Conservation (phyloP, 495 filamentous ascomycete species). For the Neurospora sp. region DNA sequence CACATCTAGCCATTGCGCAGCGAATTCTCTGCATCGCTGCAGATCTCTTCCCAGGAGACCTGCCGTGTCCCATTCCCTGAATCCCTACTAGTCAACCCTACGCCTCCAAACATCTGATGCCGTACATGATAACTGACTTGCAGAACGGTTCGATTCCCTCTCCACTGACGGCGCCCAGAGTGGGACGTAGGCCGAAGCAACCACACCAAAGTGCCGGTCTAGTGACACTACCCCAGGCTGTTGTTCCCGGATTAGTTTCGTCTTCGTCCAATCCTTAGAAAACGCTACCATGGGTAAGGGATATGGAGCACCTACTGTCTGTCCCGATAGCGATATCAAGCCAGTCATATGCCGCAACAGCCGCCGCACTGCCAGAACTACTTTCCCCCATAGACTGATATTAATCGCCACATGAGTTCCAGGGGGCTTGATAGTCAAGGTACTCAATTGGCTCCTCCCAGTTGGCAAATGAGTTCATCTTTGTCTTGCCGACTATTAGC, state of each 20-base stretch:
- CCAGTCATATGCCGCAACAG: constrained; percentile 44
- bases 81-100: too few relatives aligned
- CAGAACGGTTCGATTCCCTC: too few relatives aligned
- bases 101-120: too few relatives aligned
- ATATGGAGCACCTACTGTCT: constrained; percentile 13
- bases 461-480: constrained; percentile 50
- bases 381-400: constrained; percentile 40
- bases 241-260: background rate
- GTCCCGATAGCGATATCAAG: constrained; percentile 43
- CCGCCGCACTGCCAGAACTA: constrained; percentile 38
- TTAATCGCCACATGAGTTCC: constrained; percentile 49
- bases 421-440: constrained; percentile 42
- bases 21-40: too few relatives aligned
- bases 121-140: too few relatives aligned
- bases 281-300: background rate
- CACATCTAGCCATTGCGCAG: too few relatives aligned
- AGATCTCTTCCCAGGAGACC: too few relatives aligned
- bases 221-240: background rate
- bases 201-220: background rate
- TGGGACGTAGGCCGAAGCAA: background rate
- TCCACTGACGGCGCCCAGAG: background rate
- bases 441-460: constrained; percentile 45
- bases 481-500: constrained; percentile 48
- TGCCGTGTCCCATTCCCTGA: too few relatives aligned
- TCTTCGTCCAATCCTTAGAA: background rate